Base-by-base conservation (phyloP, 2,329 filamentous ascomycete genomes). In the Nemania sp. region DNA sequence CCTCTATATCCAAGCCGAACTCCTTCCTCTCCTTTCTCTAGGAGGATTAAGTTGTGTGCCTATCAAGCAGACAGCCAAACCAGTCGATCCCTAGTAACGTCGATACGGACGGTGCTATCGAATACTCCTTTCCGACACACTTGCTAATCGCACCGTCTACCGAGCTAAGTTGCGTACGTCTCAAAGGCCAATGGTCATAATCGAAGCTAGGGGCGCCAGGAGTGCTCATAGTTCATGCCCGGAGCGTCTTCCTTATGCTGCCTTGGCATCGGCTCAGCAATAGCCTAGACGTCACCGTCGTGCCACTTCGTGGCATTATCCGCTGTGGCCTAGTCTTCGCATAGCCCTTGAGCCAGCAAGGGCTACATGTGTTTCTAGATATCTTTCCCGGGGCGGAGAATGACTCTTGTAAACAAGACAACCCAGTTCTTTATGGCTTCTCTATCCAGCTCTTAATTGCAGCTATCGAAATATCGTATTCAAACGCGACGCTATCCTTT, bases 391-490 rank as follows among this genome's bases (percentile, higher is more conserved):
- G 11, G n/a, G 4, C 8, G n/a, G 38, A 2, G 1, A 15, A 18
- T 41, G 15, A 15, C 38, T 41, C 8, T 41, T 13, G 38, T 13
- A 15, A 41, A 41, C 26, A 20, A 4, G 1, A 64, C 45, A 35
- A 24, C 4, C 3, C 11, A 24, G 15, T 4, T 51, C 18, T 15
- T 62, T 22, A 66, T 26, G 38, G 5, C 6, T 4, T 57, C 7
- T 43, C 32, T 27, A 70, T 29, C 83, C 83, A 85, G 11, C 75
- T 72, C 52, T 79, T 79, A 20, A 85, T 79, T 10, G 77, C 76
- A 32, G 80, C 75, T 0, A 82, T 79, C 3, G 84, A 81, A 54
- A 81, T 80, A n/a, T 76, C 76, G 62, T 86, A 86, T 70, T 86
- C 84, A n/a, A 80, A 73, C n/a, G 67, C 70, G 15, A 84, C 83